Percentiles rank a stretch among this genome's conserved stretches.
These are phyloP conservation scores for Ceriops tagal DNA, from an alignment of 345 rosid species.

Conservation along the genomic window DNA sequence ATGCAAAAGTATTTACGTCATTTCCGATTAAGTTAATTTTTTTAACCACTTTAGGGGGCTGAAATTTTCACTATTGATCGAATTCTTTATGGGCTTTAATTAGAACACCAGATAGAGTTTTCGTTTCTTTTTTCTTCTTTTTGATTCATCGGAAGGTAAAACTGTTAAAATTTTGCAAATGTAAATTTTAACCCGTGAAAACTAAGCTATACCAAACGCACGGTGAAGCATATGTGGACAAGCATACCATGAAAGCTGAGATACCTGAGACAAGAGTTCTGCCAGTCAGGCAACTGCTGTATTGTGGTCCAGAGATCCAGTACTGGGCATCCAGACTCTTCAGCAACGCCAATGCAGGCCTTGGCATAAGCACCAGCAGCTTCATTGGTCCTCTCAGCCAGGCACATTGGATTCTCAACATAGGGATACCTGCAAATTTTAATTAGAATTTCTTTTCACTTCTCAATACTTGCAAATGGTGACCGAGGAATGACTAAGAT, in stretches of 20 bases:
- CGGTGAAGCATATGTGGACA: background rate
- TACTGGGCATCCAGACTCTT: constrained; percentile 47
- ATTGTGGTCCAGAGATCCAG: constrained; percentile 79
- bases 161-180: no score
- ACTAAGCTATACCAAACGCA: no score
- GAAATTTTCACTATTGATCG: no score
- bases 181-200: no score
- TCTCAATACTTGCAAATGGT: background rate
- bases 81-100: no score
- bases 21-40: no score
- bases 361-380: constrained; percentile 70
- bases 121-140: no score
- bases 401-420: constrained; percentile 50
- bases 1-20: no score
- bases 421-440: constrained; percentile 56
- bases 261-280: constrained; percentile 55
- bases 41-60: no score
- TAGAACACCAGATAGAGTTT: no score
- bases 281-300: constrained; percentile 67
- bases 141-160: no score
- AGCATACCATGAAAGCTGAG: background rate
- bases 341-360: constrained; percentile 54
- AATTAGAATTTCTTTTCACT: background rate
- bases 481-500: background rate
- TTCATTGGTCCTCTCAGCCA: constrained; percentile 87